Conservation (phyloP, 305 asterid genomes). For the Fraxinus latifolia region DNA sequence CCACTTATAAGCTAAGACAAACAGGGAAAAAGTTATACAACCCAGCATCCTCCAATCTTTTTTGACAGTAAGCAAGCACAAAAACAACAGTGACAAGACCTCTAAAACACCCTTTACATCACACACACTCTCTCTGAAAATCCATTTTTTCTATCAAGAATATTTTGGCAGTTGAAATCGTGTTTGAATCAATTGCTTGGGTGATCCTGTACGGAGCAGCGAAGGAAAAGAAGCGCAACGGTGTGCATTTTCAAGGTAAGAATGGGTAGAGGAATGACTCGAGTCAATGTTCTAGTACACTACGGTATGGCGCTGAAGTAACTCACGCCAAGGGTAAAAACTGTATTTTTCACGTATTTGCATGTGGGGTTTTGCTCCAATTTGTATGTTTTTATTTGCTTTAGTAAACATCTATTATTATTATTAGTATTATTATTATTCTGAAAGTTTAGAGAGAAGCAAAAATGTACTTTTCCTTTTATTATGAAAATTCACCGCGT, state of each 20-base stretch:
- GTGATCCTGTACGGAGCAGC: neutral
- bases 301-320: neutral
- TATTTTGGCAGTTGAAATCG: neutral
- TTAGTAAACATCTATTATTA: neutral
- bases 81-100: constrained; percentile 5
- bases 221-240: neutral
- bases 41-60: neutral
- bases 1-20: neutral
- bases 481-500: neutral
- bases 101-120: constrained; percentile 28
- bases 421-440: too few species aligned
- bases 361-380: neutral
- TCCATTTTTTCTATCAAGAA: neutral
- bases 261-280: neutral
- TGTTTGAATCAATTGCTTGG: neutral
- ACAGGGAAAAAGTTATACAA: neutral
- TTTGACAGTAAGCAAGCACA: constrained; percentile 28
- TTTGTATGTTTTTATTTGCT: neutral
- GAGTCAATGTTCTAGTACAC: neutral
- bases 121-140: constrained; percentile 6
- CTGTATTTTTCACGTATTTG: neutral
- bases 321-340: neutral
- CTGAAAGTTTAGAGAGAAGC: neutral
- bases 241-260: constrained; percentile 7
- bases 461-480: neutral